These are phyloP conservation scores for Rhodosporidiobolus sp. DNA, from an alignment of 768 basidiomycete species.

Conservation along the genomic window DNA sequence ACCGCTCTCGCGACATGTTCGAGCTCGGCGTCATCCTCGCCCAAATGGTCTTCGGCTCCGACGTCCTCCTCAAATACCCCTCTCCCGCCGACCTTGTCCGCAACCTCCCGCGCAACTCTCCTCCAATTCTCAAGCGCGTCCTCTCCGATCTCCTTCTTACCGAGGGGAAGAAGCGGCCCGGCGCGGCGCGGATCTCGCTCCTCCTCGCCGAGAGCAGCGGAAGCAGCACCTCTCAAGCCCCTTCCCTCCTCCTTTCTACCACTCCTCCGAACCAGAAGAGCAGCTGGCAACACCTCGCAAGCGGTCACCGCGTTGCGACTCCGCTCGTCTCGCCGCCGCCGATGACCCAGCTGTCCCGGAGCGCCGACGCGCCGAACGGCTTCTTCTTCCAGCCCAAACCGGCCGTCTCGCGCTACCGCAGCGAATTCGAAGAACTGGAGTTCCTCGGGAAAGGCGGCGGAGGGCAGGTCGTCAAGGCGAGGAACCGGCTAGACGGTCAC, in stretches of 20 bases:
- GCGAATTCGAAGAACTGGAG: constrained; percentile 45
- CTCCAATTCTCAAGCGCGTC: constrained; percentile 22
- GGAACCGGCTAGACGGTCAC: constrained; percentile 42
- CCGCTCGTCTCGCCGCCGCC: constrained; percentile 30
- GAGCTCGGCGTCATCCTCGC: constrained; percentile 41
- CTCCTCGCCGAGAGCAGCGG: constrained; percentile 25
- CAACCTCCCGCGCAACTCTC: constrained; percentile 20
- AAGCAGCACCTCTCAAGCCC: constrained; percentile 6
- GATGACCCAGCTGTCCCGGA: constrained; percentile 13
- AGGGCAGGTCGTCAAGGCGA: constrained; percentile 45
- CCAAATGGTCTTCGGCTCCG: constrained; percentile 36
- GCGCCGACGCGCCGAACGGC: constrained; percentile 31
- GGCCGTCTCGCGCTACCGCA: constrained; percentile 36
- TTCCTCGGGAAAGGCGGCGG: constrained; percentile 43
- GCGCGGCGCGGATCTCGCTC: constrained; percentile 9
- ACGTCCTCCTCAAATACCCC: constrained; percentile 18
- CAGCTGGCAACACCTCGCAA: constrained; percentile 15
- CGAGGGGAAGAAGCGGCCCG: constrained; percentile 33
- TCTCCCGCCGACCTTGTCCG: constrained; percentile 37
- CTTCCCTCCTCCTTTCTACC: constrained; percentile 13
- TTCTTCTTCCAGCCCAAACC: constrained; percentile 42
- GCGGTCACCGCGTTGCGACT: neutral
- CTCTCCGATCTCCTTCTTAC: constrained; percentile 35
- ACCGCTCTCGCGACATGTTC: constrained; percentile 40
- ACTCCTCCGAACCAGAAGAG: constrained; percentile 24